Conservation (phyloP, 2,329 filamentous ascomycete species). For the Sarocladiaceae sp. region DNA sequence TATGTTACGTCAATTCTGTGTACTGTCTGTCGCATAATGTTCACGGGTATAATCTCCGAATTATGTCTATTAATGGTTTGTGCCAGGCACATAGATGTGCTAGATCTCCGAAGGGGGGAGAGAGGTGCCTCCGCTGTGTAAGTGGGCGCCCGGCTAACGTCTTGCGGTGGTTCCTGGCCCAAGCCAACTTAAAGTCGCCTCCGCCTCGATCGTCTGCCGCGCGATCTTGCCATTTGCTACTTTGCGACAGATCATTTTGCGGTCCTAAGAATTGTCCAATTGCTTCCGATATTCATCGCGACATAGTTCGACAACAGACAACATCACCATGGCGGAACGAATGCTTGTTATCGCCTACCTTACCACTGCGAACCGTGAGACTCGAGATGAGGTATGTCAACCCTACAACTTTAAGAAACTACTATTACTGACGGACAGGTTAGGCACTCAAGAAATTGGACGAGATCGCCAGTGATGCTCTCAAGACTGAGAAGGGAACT, state of each 20-base stretch:
- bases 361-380: not conserved
- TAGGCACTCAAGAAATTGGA: conserved; percentile 16
- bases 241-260: too few relatives aligned
- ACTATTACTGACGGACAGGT: not conserved
- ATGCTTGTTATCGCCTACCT: conserved; percentile 11
- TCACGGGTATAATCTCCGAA: too few relatives aligned
- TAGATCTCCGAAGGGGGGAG: too few relatives aligned
- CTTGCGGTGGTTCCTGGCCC: too few relatives aligned
- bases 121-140: not conserved
- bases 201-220: too few relatives aligned
- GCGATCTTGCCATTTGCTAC: too few relatives aligned
- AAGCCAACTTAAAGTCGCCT: too few relatives aligned
- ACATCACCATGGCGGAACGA: conserved; percentile 5
- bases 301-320: not conserved
- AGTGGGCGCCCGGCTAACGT: conserved; percentile 4
- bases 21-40: too few relatives aligned
- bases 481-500: conserved; percentile 17
- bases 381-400: conserved; percentile 10
- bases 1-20: too few relatives aligned
- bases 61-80: too few relatives aligned
- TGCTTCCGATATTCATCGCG: not conserved
- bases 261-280: not conserved
- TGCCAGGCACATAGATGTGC: too few relatives aligned
- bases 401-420: not conserved
- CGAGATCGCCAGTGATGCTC: conserved; percentile 13